Base-by-base conservation (phyloP, 2,329 filamentous ascomycete genomes). In the Colletotrichum sojae region DNA sequence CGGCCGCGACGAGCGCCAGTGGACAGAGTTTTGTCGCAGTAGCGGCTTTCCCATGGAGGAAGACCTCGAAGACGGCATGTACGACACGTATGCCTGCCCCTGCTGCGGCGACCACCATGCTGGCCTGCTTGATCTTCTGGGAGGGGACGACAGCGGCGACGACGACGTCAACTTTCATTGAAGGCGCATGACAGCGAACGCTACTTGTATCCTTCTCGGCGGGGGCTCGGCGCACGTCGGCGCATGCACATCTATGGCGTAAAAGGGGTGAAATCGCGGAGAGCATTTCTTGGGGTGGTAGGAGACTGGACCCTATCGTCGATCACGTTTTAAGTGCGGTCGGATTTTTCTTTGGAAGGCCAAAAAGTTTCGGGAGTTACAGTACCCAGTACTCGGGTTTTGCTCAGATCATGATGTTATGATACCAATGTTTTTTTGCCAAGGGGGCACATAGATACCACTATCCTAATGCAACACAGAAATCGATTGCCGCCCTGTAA, bases 11-110 rank as follows among this genome's bases (percentile, higher is more conserved):
- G 75, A 81, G 39, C 84, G 85, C 22, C 74, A 77, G n/a, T 88
- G 85, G 85, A 76, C 80, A 16, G 79, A 86, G 43, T 88, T 88
- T 71, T 82, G 78, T 57, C 77, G 81, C 39, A 76, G 72, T 56
- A 81, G 75, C 36, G 82, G 82, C 27, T 80, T 82, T 64, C 61
- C 71, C 13, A 63, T 71, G 55, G 69, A 70, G 22, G 58, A 70
- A 22, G 58, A 67, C 6, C 20, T 62, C 45, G 79, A 80, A 10
- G 77, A 76, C 67, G 75, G 79, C 55, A 77, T 74, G 18, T 76
- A 77, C 51, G 80, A 81, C 13, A 78, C 71, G 18, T 60, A 59
- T 27, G 68, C 79, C 49, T 83, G 81, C 64, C 80, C 81, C 39
- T 82, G 80, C 71, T 83, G 81, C 59, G 81, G 81, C 65, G 79